A percentile compares a stretch with the other conserved stretches of the same genome.
Evolutionary conservation across 1,284 basidiomycete species (phyloP).

Genomic region (Fomitopsis palustris): DNA sequence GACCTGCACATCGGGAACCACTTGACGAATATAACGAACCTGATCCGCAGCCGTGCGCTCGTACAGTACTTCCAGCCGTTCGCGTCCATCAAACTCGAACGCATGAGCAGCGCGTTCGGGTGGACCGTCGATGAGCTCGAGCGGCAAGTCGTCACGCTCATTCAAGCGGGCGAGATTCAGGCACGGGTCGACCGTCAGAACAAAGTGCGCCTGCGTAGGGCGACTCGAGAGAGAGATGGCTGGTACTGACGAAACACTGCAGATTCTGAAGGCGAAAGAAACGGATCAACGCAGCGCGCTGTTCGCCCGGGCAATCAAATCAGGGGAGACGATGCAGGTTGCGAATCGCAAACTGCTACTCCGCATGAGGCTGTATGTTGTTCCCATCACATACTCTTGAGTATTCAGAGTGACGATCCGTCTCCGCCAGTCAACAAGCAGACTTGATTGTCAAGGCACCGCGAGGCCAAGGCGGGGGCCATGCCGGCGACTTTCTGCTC

Average conservation of each 20-base stretch:
- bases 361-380: constrained; percentile 68
- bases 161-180: constrained; percentile 71
- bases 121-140: constrained; percentile 71
- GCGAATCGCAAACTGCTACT: constrained; percentile 73
- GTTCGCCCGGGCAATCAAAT: constrained; percentile 70
- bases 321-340: constrained; percentile 64
- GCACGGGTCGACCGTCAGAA: constrained; percentile 79
- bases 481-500: not conserved
- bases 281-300: constrained; percentile 71
- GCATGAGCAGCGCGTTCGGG: constrained; percentile 82
- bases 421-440: constrained; percentile 57
- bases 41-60: constrained; percentile 69
- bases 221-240: not conserved
- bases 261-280: constrained; percentile 74
- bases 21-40: constrained; percentile 52
- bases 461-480: not conserved
- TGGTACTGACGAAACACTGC: not conserved
- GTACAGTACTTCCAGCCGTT: constrained; percentile 88
- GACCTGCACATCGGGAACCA: constrained; percentile 76
- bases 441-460: constrained; percentile 46
- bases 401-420: not conserved
- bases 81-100: constrained; percentile 70
- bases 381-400: not conserved
- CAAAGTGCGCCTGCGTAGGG: constrained; percentile 44
- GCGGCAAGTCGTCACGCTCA: constrained; percentile 66